Evolutionary conservation across 2,329 filamentous ascomycete genomes (phyloP), one percentile per base, ranked within the genome.

Genomic region (Alternaria arborescens): DNA sequence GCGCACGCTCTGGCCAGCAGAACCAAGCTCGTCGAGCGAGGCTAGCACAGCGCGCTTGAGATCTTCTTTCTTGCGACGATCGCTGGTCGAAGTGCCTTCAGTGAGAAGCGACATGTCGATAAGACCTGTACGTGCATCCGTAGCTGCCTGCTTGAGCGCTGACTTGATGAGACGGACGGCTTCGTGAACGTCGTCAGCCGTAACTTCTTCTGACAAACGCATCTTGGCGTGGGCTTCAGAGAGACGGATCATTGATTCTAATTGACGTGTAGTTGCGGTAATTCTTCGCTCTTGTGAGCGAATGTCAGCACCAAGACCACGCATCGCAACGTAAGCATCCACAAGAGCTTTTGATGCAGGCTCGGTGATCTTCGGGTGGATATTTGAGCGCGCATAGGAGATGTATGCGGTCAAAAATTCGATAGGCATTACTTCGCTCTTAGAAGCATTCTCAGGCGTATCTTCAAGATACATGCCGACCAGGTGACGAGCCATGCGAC

Each of bases 161-260:
- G 89, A 91, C 74, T 94, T 93, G 79, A 99, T 99, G 42, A 99
- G 85, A 11, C 95, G 90, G 47, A 97, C 92, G 0, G 95, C 94
- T 82, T 99, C 95, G 51, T 88, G 82, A 6, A 99, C 96, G 73
- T 99, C 96, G 50, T 87, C 86, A 28, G 86, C 87, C 0, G 91
- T 93, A 42, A 99, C 95, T 14, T 84, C 87, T 3, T 84, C 78
- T 0, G 91, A 88, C 5, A 99, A 87, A 4, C 95, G 91, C 96
- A 99, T 99, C 80, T 97, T 97, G 51, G 95, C 96, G 79, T 99
- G 96, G 0, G 94, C 95, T 82, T 99, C 95, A 1, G 94, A 83
- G 3, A 99, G 90, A 63, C 95, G 94, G 76, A 99, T 98, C 96
- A 99, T 99, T 46, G 91, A 95, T 81, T 99, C 96, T 6, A 99